Evolutionary conservation across 495 filamentous ascomycete genomes (phyloP), one percentile per base, ranked within the genome.

Genomic region (Neurospora sublineolata): DNA sequence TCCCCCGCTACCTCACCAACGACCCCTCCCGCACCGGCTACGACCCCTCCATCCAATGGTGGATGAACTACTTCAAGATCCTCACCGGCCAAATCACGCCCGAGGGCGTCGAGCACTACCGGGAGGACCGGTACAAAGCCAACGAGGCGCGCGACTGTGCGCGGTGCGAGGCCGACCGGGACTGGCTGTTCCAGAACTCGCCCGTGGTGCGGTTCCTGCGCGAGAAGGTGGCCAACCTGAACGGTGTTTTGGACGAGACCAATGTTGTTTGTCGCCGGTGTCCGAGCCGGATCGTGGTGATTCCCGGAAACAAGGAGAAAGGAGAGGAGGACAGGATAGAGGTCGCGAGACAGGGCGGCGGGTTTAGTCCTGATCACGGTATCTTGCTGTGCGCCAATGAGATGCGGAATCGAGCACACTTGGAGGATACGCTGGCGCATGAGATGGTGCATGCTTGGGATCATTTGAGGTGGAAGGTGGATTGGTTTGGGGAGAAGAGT

Each of bases 401-500:
- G 79, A 84, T 97, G 79, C 82, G 87, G 67, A 87, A 91, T 76
- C 84, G 87, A 67, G 85, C 88, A 2, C 91, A 96, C 76, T 76
- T 96, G 74, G 95, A 99, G 83, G 95, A 99, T 79, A 97, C 93
- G 39, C 84, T 99, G 77, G 91, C 95, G 52, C 95, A 99, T 82
- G 95, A 99, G 83, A 94, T 99, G 91, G 90, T 99, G 70, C 95
- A 99, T 83, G 94, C 94, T 10, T 98, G 92, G 84, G 95, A 99
- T 78, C 92, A 97, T 80, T 78, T 97, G 75, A 80, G 94, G 73
- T 99, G 93, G 83, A 93, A 97, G 81, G 89, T 97, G 41, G 89
- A 99, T 74, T 93, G 89, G 87, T 81, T 82, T 5, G 89, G 90
- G 71, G 86, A 92, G 75, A 83, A 81, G 79, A 76, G 81, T 39